Conservation (phyloP, 192 early-diverging fungal genomes). For the Umbelopsis isabellina region DNA sequence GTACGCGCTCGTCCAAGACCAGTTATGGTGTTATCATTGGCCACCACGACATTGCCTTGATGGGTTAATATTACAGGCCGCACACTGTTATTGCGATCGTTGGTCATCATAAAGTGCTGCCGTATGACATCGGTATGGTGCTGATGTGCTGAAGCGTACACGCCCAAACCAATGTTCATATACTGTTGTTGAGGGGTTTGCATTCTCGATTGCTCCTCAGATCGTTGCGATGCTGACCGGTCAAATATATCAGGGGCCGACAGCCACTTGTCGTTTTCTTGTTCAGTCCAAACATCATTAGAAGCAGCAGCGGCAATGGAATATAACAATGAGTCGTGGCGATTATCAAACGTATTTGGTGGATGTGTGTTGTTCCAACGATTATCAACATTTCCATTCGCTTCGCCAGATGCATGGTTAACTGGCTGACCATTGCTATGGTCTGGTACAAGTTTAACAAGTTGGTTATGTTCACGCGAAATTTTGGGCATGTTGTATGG, state of each 20-base stretch:
- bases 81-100: slow-evolving; percentile 11
- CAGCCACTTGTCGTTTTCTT: slow-evolving; percentile 8
- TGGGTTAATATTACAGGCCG: slow-evolving; percentile 24
- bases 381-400: neutral
- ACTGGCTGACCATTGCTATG: neutral
- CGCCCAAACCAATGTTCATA: slow-evolving; percentile 37
- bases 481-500: neutral
- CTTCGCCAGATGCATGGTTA: neutral
- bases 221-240: neutral
- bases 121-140: slow-evolving; percentile 41
- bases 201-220: neutral
- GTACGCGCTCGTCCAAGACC: neutral
- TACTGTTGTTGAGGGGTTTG: slow-evolving; percentile 18
- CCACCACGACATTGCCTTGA: slow-evolving; percentile 29
- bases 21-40: neutral
- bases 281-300: neutral
- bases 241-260: neutral
- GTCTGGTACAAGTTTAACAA: neutral
- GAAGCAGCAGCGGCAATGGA: slow-evolving; percentile 9
- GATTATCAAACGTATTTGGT: neutral
- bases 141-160: slow-evolving; percentile 43
- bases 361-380: slow-evolving; percentile 2
- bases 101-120: slow-evolving; percentile 26
- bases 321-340: neutral
- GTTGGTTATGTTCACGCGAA: slow-evolving; percentile 6